phyloP scores from a whole-genome alignment of 305 asterid species.

The Petunia hybrid region DNA sequence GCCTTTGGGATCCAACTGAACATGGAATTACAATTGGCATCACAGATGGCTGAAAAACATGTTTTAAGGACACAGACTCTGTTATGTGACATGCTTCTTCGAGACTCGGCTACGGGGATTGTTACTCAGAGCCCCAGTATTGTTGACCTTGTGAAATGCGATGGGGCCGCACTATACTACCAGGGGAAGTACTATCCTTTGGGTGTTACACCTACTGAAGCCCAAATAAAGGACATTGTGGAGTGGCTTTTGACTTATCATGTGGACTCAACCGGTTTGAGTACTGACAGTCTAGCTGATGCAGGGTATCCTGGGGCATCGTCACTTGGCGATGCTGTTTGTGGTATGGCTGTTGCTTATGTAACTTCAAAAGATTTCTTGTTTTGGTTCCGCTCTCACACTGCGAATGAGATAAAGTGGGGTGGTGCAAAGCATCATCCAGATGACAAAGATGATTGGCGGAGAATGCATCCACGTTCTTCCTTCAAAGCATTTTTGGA shows the following conservation, averaged over 20 bases:
- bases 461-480: conserved; percentile 42
- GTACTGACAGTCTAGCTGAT: conserved; percentile 44
- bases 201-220: conserved; percentile 41
- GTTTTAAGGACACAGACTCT: conserved; percentile 39
- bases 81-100: conserved; percentile 45
- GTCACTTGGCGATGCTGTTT: conserved; percentile 40
- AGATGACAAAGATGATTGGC: conserved; percentile 43
- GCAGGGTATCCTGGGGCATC: conserved; percentile 46
- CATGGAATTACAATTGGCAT: conserved; percentile 43
- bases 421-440: conserved; percentile 49
- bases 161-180: conserved; percentile 44
- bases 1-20: conserved; percentile 41
- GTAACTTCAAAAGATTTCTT: conserved; percentile 40
- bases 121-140: conserved; percentile 42
- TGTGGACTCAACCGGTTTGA: conserved; percentile 44
- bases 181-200: conserved; percentile 38
- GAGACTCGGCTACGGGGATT: conserved; percentile 41
- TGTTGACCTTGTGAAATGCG: conserved; percentile 42
- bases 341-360: conserved; percentile 43
- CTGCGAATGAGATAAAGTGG: conserved; percentile 46
- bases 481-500: conserved; percentile 46
- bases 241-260: conserved; percentile 42
- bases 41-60: conserved; percentile 39
- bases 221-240: conserved; percentile 38
- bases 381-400: conserved; percentile 45